A percentile compares a stretch with the other conserved stretches of the same genome.
Evolutionary conservation across 129 eudicot species (phyloP).

Genomic region (Flaveria robusta): DNA sequence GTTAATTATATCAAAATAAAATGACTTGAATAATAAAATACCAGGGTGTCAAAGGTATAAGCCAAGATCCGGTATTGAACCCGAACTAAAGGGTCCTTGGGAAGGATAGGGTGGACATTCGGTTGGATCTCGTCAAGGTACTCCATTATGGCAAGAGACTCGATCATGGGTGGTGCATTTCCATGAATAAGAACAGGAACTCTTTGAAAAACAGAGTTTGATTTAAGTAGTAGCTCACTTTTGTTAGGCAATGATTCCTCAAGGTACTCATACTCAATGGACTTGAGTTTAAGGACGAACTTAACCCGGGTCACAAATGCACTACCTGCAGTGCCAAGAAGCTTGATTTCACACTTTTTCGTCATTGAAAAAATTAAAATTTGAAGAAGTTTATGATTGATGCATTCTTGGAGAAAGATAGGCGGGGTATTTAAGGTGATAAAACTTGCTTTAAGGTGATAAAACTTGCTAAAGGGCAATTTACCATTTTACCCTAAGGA

Average conservation of each 20-base stretch:
- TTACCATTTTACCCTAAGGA: too few species aligned
- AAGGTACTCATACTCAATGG: constrained; percentile 35
- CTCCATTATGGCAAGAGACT: constrained; percentile 40
- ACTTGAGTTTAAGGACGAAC: constrained; percentile 43
- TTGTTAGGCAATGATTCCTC: constrained; percentile 26
- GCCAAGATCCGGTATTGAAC: not conserved
- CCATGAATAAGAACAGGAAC: constrained; percentile 42
- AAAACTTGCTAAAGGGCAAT: too few species aligned
- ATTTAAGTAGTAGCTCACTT: constrained; percentile 38
- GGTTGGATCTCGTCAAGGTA: constrained; percentile 39
- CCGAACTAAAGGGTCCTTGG: constrained; percentile 26
- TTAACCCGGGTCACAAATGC: constrained; percentile 32
- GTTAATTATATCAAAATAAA: not conserved
- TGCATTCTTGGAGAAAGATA: not conserved
- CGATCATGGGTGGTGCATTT: constrained; percentile 24
- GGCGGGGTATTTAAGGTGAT: too few species aligned
- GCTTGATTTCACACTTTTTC: constrained; percentile 28
- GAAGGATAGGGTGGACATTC: constrained; percentile 37
- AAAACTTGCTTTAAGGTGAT: too few species aligned
- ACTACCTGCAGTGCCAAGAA: constrained; percentile 37
- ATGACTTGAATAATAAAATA: not conserved
- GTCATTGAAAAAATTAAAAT: not conserved
- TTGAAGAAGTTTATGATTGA: not conserved
- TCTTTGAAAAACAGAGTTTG: constrained; percentile 45
- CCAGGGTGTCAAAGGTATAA: not conserved